These are phyloP conservation scores for Plasmodium vinckei DNA, from an alignment of 169 alveolate species.

Conservation along the genomic window DNA sequence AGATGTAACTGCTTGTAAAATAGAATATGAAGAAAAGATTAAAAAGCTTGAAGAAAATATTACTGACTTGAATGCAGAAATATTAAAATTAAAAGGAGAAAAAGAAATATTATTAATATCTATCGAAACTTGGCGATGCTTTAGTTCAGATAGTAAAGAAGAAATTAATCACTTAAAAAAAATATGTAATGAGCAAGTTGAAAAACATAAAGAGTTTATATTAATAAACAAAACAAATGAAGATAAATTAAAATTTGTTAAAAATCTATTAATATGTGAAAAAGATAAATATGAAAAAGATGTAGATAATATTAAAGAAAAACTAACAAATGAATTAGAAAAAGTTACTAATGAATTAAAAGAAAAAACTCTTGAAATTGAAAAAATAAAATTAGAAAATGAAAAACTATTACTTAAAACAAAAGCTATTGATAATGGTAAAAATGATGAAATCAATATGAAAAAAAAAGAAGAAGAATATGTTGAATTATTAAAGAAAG, in stretches of 20 bases:
- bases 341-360: not conserved
- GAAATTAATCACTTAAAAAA: constrained; percentile 31
- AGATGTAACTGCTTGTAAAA: not conserved
- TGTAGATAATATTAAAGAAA: constrained; percentile 20
- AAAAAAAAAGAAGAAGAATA: constrained; percentile 55
- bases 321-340: constrained; percentile 11
- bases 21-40: constrained; percentile 12
- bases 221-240: constrained; percentile 21
- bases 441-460: constrained; percentile 13
- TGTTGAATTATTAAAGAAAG: constrained; percentile 12
- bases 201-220: constrained; percentile 64
- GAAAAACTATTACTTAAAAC: constrained; percentile 8
- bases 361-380: constrained; percentile 29
- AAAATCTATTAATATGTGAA: constrained; percentile 1
- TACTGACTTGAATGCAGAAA: constrained; percentile 14
- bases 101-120: constrained; percentile 24
- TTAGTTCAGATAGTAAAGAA: constrained; percentile 42
- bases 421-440: not conserved
- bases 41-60: constrained; percentile 18
- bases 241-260: constrained; percentile 35
- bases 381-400: constrained; percentile 5
- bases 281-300: constrained; percentile 41
- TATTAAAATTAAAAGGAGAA: constrained; percentile 32
- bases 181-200: constrained; percentile 42
- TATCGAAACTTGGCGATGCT: constrained; percentile 50